These are phyloP conservation scores for Dactylellina haptotyla DNA, from an alignment of 2,329 filamentous ascomycete species.

Conservation along the genomic window DNA sequence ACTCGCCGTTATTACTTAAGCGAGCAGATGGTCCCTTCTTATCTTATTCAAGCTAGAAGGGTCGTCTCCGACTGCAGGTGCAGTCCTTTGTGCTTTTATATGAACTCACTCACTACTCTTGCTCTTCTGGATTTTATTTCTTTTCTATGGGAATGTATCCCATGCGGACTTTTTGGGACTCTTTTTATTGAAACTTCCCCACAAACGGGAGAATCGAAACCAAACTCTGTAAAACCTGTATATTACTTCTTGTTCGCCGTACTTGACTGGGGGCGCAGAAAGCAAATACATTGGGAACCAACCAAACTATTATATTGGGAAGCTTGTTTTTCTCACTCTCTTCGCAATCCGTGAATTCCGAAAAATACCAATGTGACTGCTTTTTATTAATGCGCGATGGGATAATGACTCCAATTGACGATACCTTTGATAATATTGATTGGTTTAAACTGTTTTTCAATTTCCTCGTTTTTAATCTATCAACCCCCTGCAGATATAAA, in stretches of 20 bases:
- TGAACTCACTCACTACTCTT: conserved; percentile 18
- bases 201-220: conserved; percentile 14
- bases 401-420: neutral
- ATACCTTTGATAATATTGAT: conserved; percentile 1
- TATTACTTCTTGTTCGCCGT: conserved; percentile 45
- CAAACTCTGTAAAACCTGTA: conserved; percentile 42
- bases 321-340: too few relatives aligned
- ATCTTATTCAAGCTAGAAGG: too few relatives aligned
- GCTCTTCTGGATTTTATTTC: conserved; percentile 4
- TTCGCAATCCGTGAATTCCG: neutral
- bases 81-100: conserved; percentile 16
- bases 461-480: conserved; percentile 7
- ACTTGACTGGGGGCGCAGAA: conserved; percentile 33
- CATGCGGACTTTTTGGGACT: conserved; percentile 27
- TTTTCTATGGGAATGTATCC: conserved; percentile 8
- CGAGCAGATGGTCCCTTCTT: too few relatives aligned
- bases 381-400: conserved; percentile 13
- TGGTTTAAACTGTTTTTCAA: conserved; percentile 30
- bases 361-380: conserved; percentile 21
- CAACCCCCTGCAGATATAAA: neutral
- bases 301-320: conserved; percentile 3
- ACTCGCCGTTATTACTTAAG: too few relatives aligned
- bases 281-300: conserved; percentile 30
- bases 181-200: conserved; percentile 11
- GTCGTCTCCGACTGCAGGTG: conserved; percentile 26